Percentiles rank a stretch among this genome's conserved stretches.
These are phyloP conservation scores for Iberis pinnata DNA, from an alignment of 345 rosid species.

Conservation along the genomic window DNA sequence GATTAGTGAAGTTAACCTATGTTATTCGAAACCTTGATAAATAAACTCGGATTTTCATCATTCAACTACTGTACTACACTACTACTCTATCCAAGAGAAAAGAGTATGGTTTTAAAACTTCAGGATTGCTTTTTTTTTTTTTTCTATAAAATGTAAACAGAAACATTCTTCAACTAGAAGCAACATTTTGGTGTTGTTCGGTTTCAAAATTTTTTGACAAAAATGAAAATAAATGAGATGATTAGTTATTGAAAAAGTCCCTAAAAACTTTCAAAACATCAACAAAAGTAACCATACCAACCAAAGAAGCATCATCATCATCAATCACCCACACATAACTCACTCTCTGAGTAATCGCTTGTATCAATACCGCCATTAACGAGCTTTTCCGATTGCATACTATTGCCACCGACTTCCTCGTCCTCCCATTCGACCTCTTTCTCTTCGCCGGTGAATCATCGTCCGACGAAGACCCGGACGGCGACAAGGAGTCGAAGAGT, in stretches of 20 bases:
- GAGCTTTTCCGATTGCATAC: slow-evolving; percentile 79
- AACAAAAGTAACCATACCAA: slow-evolving; percentile 76
- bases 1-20: no score
- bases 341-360: slow-evolving; percentile 79
- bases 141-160: no score
- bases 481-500: slow-evolving; percentile 33
- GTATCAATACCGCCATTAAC: slow-evolving; percentile 91
- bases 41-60: no score
- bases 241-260: slow-evolving; percentile 39
- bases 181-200: neutral
- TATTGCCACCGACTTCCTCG: slow-evolving; percentile 79
- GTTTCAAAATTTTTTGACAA: neutral
- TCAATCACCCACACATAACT: slow-evolving; percentile 91
- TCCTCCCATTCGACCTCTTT: slow-evolving; percentile 37
- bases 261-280: slow-evolving; percentile 59
- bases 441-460: slow-evolving; percentile 43
- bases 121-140: no score
- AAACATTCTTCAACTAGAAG: no score
- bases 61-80: no score
- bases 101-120: no score
- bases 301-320: slow-evolving; percentile 56
- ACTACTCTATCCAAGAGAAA: no score
- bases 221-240: neutral
- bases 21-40: no score
- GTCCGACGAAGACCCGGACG: slow-evolving; percentile 49